Conservation (phyloP, 2,329 filamentous ascomycete species). For the Pseudogymnoascus sp. region DNA sequence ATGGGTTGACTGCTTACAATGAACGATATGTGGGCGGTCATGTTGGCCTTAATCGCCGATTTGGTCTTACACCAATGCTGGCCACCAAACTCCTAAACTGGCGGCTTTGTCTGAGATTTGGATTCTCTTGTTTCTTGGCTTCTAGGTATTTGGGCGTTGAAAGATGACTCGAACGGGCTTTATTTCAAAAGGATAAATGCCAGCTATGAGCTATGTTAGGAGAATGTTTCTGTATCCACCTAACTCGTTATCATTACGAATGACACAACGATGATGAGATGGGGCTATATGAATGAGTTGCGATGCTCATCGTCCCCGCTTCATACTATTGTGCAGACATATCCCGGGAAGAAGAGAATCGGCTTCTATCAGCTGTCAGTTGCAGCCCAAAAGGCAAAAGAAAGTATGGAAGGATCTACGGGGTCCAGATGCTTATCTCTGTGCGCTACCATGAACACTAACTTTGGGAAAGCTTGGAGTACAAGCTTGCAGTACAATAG, state of each 20-base stretch:
- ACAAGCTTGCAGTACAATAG: neutral
- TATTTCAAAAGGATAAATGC: neutral
- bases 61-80: neutral
- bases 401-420: slow-evolving; percentile 7
- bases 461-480: neutral
- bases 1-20: neutral
- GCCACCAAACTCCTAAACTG: neutral
- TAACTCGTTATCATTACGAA: neutral
- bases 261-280: neutral
- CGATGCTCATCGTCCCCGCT: neutral
- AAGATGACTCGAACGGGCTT: neutral
- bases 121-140: neutral
- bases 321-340: slow-evolving; percentile 5
- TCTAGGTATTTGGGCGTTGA: neutral
- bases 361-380: slow-evolving; percentile 1
- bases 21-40: slow-evolving; percentile 3
- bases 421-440: slow-evolving; percentile 6
- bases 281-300: neutral
- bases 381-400: neutral
- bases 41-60: neutral
- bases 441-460: neutral
- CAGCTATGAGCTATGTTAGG: neutral
- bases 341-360: neutral
- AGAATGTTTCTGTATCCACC: neutral
- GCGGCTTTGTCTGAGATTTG: neutral